Conservation (phyloP, 129 eudicot genomes). For the Tagetes patula region DNA sequence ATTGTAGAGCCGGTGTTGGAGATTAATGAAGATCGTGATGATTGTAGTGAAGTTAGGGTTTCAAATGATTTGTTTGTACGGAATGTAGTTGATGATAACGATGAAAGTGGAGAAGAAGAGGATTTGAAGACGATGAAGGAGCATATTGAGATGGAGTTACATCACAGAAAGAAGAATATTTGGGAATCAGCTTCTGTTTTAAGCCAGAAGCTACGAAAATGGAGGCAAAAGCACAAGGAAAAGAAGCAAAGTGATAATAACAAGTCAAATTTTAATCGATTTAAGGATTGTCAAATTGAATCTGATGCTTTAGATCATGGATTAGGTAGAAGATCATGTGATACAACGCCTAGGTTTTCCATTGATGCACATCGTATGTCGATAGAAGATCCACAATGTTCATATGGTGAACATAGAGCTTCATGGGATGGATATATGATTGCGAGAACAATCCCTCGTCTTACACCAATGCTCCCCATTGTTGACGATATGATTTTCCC, state of each 20-base stretch:
- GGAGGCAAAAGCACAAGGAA: constrained; percentile 55
- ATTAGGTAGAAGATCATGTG: constrained; percentile 74
- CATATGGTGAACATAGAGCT: constrained; percentile 85
- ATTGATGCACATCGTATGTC: constrained; percentile 59
- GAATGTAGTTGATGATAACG: constrained; percentile 27
- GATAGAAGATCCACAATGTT: constrained; percentile 41
- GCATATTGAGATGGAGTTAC: constrained; percentile 70
- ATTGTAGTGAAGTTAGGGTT: constrained; percentile 34
- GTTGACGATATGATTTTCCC: constrained; percentile 63
- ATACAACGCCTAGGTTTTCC: constrained; percentile 64
- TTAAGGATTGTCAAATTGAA: constrained; percentile 32
- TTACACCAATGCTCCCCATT: constrained; percentile 71
- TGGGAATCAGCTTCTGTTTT: constrained; percentile 64
- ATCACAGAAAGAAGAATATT: constrained; percentile 39
- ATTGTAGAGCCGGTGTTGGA: constrained; percentile 23
- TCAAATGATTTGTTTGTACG: constrained; percentile 20
- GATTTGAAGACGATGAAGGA: constrained; percentile 83
- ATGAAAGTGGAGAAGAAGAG: constrained; percentile 39
- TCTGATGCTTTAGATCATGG: constrained; percentile 45
- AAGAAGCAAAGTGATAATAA: constrained; percentile 34
- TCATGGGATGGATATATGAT: constrained; percentile 96
- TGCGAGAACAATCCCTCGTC: constrained; percentile 75
- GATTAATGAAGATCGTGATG: constrained; percentile 19
- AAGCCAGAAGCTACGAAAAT: constrained; percentile 52
- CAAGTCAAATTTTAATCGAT: not conserved